Evolutionary conservation across 495 filamentous ascomycete species (phyloP), one percentile per base, ranked within the genome.

Genomic region (Amorphotheca resinae): DNA sequence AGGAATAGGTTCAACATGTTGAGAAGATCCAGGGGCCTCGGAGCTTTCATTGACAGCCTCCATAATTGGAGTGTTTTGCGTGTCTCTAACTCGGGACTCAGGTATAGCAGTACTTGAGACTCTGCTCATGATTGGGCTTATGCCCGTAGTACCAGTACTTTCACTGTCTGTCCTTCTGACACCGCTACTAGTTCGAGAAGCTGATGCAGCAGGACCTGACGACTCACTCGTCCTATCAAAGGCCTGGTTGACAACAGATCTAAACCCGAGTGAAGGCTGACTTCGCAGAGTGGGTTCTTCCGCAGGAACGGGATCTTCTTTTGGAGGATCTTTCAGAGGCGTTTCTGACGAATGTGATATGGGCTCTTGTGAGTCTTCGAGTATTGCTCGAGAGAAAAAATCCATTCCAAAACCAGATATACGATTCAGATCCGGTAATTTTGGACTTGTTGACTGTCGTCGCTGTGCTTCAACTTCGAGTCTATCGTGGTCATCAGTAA

Each of bases 91-190:
- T 35, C 43, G 20, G 8, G 9, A 21, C 43, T 55, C 38, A 58
- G 63, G 21, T 12, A 55, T 33, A 23, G 59, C 53, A 39, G 51
- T 50, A 49, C 66, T 67, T 17, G 71, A 63, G 14, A 65, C 65
- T 37, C 64, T 59, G 44, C 72, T 67, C 41, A 84, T 81, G 33
- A 85, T 84, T 1, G 80, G 80, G 50, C 77, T 81, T 45, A 85
- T 78, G 17, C 63, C 65, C 41, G 75, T 68, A 0, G 79, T 56
- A 12, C 50, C 50, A 25, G 51, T 83, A 42, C 77, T 74, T 38
- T 72, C 70, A 34, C 78, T 82, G 44, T 80, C 72, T 25, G 77
- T 77, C 43, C 80, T 65, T 11, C 52, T 68, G 18, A 80, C 62
- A 36, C 59, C 70, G 23, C 54, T 59, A 33, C 57, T 66, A 39